These are phyloP conservation scores for Pythium scleroteichum DNA, from an alignment of 352 stramenopile species.

Conservation along the genomic window DNA sequence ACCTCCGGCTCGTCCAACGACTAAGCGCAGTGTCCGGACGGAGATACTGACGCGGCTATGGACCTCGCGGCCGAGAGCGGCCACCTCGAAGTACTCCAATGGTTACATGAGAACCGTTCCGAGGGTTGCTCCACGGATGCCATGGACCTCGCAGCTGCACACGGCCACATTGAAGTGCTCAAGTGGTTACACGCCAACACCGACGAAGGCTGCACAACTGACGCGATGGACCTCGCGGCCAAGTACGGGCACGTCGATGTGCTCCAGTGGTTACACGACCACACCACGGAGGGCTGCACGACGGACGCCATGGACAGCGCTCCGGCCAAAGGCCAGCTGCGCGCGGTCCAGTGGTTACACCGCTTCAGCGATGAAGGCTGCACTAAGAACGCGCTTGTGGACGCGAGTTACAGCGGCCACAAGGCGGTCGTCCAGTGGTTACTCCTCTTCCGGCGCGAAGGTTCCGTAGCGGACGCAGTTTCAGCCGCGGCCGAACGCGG, in stretches of 20 bases:
- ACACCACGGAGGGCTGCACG: constrained; percentile 29
- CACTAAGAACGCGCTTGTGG: constrained; percentile 39
- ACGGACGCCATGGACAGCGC: constrained; percentile 33
- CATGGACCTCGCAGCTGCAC: constrained; percentile 20
- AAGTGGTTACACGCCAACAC: constrained; percentile 21
- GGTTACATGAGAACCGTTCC: constrained; percentile 23
- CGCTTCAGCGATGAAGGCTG: constrained; percentile 39
- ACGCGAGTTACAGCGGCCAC: constrained; percentile 43
- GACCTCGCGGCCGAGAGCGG: constrained; percentile 33
- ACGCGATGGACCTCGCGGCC: constrained; percentile 36
- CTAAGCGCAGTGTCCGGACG: constrained; percentile 10
- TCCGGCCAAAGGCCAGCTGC: constrained; percentile 28
- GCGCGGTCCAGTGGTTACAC: constrained; percentile 39
- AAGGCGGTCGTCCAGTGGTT: constrained; percentile 44
- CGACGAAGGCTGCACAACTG: constrained; percentile 27
- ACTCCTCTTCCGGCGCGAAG: constrained; percentile 39
- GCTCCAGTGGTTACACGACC: constrained; percentile 32
- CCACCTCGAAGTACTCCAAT: constrained; percentile 29
- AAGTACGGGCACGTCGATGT: constrained; percentile 30
- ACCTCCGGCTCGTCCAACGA: constrained; percentile 22
- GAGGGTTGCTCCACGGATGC: constrained; percentile 20
- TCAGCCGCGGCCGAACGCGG: constrained; percentile 13
- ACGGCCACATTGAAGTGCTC: constrained; percentile 19
- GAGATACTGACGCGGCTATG: constrained; percentile 25
- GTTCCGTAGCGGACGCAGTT: constrained; percentile 31